These are phyloP conservation scores for Dimargaris cristalligena DNA, from an alignment of 192 early-diverging fungal genomes.

Conservation along the genomic window DNA sequence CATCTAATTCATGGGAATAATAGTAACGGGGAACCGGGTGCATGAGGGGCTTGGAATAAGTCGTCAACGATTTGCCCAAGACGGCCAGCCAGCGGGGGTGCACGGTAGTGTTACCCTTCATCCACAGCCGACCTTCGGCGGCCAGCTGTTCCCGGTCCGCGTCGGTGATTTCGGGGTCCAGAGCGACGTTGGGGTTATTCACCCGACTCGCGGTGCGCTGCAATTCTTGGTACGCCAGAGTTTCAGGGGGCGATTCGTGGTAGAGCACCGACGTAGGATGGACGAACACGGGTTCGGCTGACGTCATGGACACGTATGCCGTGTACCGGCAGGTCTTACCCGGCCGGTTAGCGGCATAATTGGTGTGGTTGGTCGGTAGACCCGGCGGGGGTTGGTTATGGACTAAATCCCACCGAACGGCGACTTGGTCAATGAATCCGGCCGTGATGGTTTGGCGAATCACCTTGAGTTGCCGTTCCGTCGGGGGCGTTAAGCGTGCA, in stretches of 20 bases:
- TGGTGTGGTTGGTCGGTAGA: constrained; percentile 27
- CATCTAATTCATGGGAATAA: not conserved
- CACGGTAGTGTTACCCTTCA: constrained; percentile 61
- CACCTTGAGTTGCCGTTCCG: constrained; percentile 43
- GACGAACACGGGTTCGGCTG: constrained; percentile 52
- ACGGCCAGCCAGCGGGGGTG: constrained; percentile 68
- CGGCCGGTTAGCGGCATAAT: constrained; percentile 21
- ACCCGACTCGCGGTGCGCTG: constrained; percentile 34
- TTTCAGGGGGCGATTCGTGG: constrained; percentile 41
- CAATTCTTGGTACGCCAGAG: constrained; percentile 56
- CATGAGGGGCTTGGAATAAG: constrained; percentile 53
- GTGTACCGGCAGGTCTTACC: constrained; percentile 23
- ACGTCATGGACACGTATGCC: constrained; percentile 55
- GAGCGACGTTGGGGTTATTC: constrained; percentile 4
- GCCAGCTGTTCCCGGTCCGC: constrained; percentile 1
- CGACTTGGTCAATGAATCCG: constrained; percentile 87
- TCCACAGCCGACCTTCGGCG: constrained; percentile 24
- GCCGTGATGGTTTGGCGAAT: constrained; percentile 77
- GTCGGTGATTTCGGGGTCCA: constrained; percentile 7
- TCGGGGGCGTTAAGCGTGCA: constrained; percentile 49
- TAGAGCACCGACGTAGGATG: constrained; percentile 53
- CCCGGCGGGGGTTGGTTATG: constrained; percentile 19
- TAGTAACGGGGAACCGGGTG: constrained; percentile 55
- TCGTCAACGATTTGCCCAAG: constrained; percentile 53
- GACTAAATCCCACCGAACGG: constrained; percentile 60